Evolutionary conservation across 176 grass and related monocot species (phyloP), one percentile per base, ranked within the genome.

Genomic region (Aegilops longissima): DNA sequence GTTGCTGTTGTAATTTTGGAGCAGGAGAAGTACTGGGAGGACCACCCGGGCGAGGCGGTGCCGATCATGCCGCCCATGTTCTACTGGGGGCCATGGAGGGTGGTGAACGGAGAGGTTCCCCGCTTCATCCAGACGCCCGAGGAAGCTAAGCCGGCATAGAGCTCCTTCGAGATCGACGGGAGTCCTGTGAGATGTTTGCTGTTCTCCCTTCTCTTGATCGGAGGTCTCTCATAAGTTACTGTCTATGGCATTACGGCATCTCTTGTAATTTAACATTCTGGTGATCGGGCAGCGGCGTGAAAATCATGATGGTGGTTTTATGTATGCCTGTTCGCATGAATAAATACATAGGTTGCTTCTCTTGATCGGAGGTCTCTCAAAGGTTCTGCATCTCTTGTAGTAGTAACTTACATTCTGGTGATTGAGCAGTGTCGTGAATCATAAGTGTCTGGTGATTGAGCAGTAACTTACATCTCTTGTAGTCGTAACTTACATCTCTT

Each of bases 21-120:
- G 49, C 88, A 98, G 93, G 97, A 98, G 71, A 94, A 96, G 52
- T 96, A 91, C 87, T 99, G 94, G 94, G 97, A 99, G 80, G 97
- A 96, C 16, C 97, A 99, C 77, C 94, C 94, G 3, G 97, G 97
- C 47, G 94, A 91, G 87, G 82, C 84, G 5, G 94, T 98, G 87
- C 97, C 97, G 13, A 80, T 98, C 79, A 98, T 98, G 96, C 90
- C 84, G 54, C 97, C 97, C 40, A 98, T 91, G 64, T 98, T 98
- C 87, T 98, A 98, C 86, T 94, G 94, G 97, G 97, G 97, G 8
- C 97, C 92, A 21, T 98, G 97, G 97, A 96, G 88, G 84, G 88
- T 96, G 84, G 68, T 94, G 77, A 84, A 88, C 27, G 97, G 97
- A 9, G 86, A 94, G 52, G 90, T 89, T 38, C 93, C 92, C 21